Conservation (phyloP, 2,329 filamentous ascomycete species). For the Aspergillus chevalieri region DNA sequence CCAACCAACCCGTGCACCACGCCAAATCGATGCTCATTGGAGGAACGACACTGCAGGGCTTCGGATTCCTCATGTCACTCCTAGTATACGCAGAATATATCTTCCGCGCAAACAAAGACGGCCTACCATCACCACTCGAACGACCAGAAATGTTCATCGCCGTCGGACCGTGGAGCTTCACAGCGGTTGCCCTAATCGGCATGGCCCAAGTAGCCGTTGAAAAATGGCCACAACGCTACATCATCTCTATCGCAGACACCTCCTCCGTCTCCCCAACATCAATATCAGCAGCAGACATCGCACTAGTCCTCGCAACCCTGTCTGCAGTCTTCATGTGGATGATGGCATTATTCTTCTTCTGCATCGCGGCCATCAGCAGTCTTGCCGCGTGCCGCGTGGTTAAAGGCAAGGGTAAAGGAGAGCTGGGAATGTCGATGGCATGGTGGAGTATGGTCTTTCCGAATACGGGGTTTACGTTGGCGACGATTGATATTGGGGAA, state of each 20-base stretch:
- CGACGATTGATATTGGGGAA: constrained; percentile 37
- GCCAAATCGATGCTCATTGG: constrained; percentile 39
- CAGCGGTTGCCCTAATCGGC: constrained; percentile 42
- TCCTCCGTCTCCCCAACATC: constrained; percentile 12
- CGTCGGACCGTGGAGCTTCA: constrained; percentile 44
- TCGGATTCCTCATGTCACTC: constrained; percentile 41
- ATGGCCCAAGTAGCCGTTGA: constrained; percentile 38
- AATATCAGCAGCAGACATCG: constrained; percentile 32
- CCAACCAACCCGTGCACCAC: constrained; percentile 22
- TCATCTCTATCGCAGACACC: constrained; percentile 14
- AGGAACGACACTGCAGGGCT: constrained; percentile 40
- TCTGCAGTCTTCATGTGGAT: constrained; percentile 44
- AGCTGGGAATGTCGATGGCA: constrained; percentile 5
- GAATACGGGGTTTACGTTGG: constrained; percentile 38
- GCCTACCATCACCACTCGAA: constrained; percentile 36
- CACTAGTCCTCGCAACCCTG: constrained; percentile 36
- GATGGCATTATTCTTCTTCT: constrained; percentile 48
- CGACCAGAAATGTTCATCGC: constrained; percentile 50
- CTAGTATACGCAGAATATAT: constrained; percentile 42
- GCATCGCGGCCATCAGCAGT: constrained; percentile 35
- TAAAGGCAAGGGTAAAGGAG: neutral
- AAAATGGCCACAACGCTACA: constrained; percentile 18
- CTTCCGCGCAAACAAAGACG: constrained; percentile 36
- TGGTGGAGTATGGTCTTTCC: constrained; percentile 32
- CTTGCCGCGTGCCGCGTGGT: constrained; percentile 10